These are phyloP conservation scores for Annona squamosa DNA, from an alignment of 164 flowering plant species.

Conservation along the genomic window DNA sequence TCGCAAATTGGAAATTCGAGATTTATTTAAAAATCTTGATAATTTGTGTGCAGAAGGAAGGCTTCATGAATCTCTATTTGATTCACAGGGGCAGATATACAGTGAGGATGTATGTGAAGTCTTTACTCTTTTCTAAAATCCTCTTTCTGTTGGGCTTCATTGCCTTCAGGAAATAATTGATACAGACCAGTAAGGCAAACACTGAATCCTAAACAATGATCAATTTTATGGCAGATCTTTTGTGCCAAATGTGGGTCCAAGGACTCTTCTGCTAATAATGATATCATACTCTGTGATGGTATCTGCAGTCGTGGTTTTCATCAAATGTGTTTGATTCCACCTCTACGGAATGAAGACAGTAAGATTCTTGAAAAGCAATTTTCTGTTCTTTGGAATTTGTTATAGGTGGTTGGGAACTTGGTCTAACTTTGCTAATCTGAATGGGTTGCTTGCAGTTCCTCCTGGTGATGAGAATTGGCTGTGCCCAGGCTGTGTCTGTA, in stretches of 20 bases:
- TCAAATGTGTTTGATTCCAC: conserved; percentile 87
- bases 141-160: conserved; percentile 1
- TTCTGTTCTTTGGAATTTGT: not conserved
- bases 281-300: conserved; percentile 96
- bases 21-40: conserved; percentile 62
- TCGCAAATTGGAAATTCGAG: conserved; percentile 73
- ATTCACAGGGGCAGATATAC: conserved; percentile 74
- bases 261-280: conserved; percentile 62
- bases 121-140: not conserved
- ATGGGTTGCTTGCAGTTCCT: conserved; percentile 53
- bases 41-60: conserved; percentile 64
- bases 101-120: conserved; percentile 88
- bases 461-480: conserved; percentile 92
- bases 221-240: conserved; percentile 62
- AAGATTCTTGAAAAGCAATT: conserved; percentile 18
- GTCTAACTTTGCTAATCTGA: conserved; percentile 7
- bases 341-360: conserved; percentile 75
- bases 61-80: conserved; percentile 70
- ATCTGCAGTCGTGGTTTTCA: conserved; percentile 94
- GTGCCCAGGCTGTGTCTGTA: conserved; percentile 98
- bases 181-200: not conserved
- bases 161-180: not conserved
- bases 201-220: conserved; percentile 8
- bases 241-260: conserved; percentile 91
- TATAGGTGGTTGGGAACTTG: conserved; percentile 1